Evolutionary conservation across 345 rosid genomes (phyloP).

Genomic region (Hibiscus syriacus): DNA sequence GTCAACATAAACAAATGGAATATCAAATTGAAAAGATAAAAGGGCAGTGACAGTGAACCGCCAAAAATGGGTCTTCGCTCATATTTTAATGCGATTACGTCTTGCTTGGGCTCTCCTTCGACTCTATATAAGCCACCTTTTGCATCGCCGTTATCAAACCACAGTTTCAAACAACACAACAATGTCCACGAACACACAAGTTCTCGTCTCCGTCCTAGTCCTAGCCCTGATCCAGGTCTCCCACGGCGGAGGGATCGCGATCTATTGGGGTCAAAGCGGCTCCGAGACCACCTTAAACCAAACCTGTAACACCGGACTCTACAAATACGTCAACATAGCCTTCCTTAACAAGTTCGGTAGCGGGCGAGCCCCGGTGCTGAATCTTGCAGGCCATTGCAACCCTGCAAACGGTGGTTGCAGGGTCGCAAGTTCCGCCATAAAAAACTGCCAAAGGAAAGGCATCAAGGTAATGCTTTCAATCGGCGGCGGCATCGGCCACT

Average conservation of each 20-base stretch:
- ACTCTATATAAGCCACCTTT: neutral
- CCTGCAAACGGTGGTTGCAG: constrained; percentile 22
- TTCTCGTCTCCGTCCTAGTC: constrained; percentile 12
- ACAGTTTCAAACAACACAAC: neutral
- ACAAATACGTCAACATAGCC: constrained; percentile 8
- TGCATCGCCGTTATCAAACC: neutral
- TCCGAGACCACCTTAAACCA: constrained; percentile 39
- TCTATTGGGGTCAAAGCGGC: constrained; percentile 56
- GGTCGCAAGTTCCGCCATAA: constrained; percentile 26
- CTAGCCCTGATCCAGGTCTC: neutral
- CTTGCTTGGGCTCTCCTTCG: neutral
- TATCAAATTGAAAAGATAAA: neutral
- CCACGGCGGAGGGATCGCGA: constrained; percentile 24
- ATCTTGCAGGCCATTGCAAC: neutral
- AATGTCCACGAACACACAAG: constrained; percentile 16
- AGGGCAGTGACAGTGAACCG: neutral
- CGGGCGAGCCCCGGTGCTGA: neutral
- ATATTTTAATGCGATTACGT: neutral
- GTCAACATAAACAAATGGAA: neutral
- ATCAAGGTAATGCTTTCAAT: constrained; percentile 58
- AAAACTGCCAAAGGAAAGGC: constrained; percentile 36
- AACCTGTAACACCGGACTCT: constrained; percentile 41
- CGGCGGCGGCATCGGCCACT: constrained; percentile 44
- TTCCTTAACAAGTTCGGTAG: neutral
- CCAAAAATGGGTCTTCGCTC: neutral